Evolutionary conservation across 2,329 filamentous ascomycete species (phyloP), one percentile per base, ranked within the genome.

Genomic region (Calonectria crousiana): DNA sequence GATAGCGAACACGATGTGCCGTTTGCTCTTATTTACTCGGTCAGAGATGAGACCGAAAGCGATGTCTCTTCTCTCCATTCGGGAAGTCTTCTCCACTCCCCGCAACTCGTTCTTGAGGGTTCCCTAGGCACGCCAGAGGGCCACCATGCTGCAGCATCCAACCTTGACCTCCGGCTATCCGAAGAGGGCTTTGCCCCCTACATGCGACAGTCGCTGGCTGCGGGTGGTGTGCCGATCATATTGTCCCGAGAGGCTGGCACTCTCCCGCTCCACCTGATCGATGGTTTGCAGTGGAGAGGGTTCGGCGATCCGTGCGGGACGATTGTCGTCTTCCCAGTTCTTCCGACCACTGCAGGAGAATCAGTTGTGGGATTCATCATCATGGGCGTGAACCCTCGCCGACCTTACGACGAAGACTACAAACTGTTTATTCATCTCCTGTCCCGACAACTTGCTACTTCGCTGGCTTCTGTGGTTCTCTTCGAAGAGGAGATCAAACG

Each of bases 401-500:
- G 94, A 65, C 94, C 93, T 0, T 97, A 94, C 78, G 94, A 97
- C 78, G 92, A 94, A 47, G 95, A 96, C 77, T 97, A 96, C 80
- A 91, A 91, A 75, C 87, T 96, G 0, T 97, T 96, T 79, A 88
- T 96, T 47, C 92, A 94, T 78, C 88, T 96, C 1, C 85, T 96
- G 6, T 93, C 92, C 60, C 90, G 94, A 28, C 95, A 96, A 81
- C 87, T 96, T 11, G 94, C 93, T 11, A 96, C 94, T 0, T 95
- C 94, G 0, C 89, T 96, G 82, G 94, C 94, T 1, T 96, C 94
- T 0, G 94, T 96, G 0, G 93, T 96, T 0, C 84, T 97, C 2
- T 96, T 96, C 72, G 94, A 96, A 81, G 94, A 96, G 77, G 95
- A 97, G 81, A 95, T 96, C 76, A 90, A 90, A 73, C 89, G 94